phyloP scores from a whole-genome alignment of 805 yeast genomes.

The Candida chauliodis region DNA sequence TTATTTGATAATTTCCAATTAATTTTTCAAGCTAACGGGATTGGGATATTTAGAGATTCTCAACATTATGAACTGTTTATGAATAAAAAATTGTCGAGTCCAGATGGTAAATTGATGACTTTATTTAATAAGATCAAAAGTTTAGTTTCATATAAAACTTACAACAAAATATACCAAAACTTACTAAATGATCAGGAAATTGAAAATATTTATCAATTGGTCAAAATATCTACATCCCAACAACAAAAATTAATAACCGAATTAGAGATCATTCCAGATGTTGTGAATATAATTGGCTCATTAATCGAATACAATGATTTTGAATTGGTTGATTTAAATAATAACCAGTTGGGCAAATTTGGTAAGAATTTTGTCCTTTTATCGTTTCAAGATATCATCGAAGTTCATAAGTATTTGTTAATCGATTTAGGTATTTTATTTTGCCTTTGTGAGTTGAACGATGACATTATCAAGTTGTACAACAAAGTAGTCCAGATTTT shows the following conservation, averaged over 20 bases:
- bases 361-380: slow-evolving; percentile 21
- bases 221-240: slow-evolving; percentile 27
- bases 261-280: slow-evolving; percentile 25
- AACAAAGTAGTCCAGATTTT: slow-evolving; percentile 23
- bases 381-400: slow-evolving; percentile 26
- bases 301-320: slow-evolving; percentile 16
- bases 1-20: slow-evolving; percentile 13
- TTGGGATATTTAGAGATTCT: slow-evolving; percentile 28
- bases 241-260: slow-evolving; percentile 16
- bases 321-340: slow-evolving; percentile 2
- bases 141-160: slow-evolving; percentile 28
- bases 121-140: slow-evolving; percentile 20
- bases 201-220: slow-evolving; percentile 20
- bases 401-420: slow-evolving; percentile 26
- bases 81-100: slow-evolving; percentile 4
- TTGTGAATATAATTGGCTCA: slow-evolving; percentile 19
- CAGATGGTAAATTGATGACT: slow-evolving; percentile 16
- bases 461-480: slow-evolving; percentile 20
- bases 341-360: slow-evolving; percentile 17
- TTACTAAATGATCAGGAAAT: slow-evolving; percentile 16
- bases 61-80: slow-evolving; percentile 28
- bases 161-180: slow-evolving; percentile 18
- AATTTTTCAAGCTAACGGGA: slow-evolving; percentile 29
- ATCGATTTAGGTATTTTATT: slow-evolving; percentile 27
- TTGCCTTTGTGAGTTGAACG: slow-evolving; percentile 30